Percentiles rank a stretch among this genome's conserved stretches.
Conservation (phyloP, 208 protist genomes). For the Wallacemonas collosoma region DNA sequence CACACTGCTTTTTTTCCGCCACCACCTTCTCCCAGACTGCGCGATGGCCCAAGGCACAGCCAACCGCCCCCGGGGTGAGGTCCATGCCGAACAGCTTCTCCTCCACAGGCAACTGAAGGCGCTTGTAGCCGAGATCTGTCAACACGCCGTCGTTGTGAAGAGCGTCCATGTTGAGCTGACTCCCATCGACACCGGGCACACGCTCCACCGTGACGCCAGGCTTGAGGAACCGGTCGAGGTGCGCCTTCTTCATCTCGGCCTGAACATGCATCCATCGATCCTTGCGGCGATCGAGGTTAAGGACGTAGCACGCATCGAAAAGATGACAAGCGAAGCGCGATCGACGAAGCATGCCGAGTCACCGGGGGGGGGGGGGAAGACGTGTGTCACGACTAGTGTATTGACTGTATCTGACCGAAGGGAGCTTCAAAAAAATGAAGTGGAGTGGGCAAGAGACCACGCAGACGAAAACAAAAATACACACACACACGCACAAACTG, state of each 20-base stretch:
- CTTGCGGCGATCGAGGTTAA: slow-evolving; percentile 86
- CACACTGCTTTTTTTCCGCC: slow-evolving; percentile 29
- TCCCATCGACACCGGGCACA: slow-evolving; percentile 78
- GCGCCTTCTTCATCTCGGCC: slow-evolving; percentile 55
- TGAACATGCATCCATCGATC: slow-evolving; percentile 81
- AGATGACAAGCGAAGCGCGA: slow-evolving; percentile 34
- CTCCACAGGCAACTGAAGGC: slow-evolving; percentile 68
- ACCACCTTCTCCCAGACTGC: slow-evolving; percentile 80
- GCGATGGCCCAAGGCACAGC: slow-evolving; percentile 85
- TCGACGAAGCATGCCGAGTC: slow-evolving; percentile 37
- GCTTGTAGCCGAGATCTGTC: slow-evolving; percentile 72
- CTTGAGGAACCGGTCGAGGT: slow-evolving; percentile 56
- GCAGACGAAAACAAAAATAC: slow-evolving; percentile 7
- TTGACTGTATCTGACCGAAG: no score
- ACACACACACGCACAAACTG: background rate
- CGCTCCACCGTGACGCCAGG: slow-evolving; percentile 53
- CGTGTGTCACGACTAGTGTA: no score
- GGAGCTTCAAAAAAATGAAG: no score
- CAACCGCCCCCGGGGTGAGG: slow-evolving; percentile 86
- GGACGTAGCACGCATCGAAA: slow-evolving; percentile 90
- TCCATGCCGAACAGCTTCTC: slow-evolving; percentile 93
- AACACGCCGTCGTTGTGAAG: slow-evolving; percentile 54
- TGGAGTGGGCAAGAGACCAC: no score
- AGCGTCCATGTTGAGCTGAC: slow-evolving; percentile 48
- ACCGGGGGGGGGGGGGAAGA: no score